Conservation (phyloP, 805 yeast genomes). For the Wickerhamomyces bovis region DNA sequence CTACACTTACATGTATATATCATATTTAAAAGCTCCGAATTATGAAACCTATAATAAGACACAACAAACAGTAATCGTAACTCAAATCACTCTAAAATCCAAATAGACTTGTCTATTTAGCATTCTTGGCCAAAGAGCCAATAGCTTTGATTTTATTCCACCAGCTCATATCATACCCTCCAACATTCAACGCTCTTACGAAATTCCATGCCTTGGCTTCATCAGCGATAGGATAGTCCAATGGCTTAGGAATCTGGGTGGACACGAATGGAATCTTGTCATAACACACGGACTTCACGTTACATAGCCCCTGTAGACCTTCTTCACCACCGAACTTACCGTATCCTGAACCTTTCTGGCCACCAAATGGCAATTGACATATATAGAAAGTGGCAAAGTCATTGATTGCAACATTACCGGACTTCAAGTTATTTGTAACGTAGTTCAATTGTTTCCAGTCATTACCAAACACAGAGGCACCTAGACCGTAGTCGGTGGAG, state of each 20-base stretch:
- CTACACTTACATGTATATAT: no score
- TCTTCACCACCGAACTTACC: slow-evolving; percentile 98
- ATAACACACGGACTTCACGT: slow-evolving; percentile 80
- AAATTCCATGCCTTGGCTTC: slow-evolving; percentile 84
- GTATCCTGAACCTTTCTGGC: slow-evolving; percentile 86
- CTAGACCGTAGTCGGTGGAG: slow-evolving; percentile 82
- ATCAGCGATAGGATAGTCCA: slow-evolving; percentile 87
- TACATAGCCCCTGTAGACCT: slow-evolving; percentile 86
- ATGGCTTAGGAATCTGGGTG: slow-evolving; percentile 77
- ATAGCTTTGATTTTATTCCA: slow-evolving; percentile 64
- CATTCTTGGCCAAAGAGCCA: slow-evolving; percentile 46
- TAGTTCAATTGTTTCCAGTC: slow-evolving; percentile 49
- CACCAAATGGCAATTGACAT: slow-evolving; percentile 97
- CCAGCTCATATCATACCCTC: slow-evolving; percentile 71
- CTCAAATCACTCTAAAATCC: background rate
- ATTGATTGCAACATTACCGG: slow-evolving; percentile 94
- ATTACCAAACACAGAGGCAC: slow-evolving; percentile 83
- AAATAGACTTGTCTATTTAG: slow-evolving; percentile 12
- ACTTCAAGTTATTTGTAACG: slow-evolving; percentile 56
- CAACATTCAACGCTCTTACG: slow-evolving; percentile 72
- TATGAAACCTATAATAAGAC: background rate
- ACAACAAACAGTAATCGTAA: background rate
- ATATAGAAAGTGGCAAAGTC: slow-evolving; percentile 96
- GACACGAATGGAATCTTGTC: slow-evolving; percentile 76
- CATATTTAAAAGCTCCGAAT: background rate